These are phyloP conservation scores for Tricholomella constricta DNA, from an alignment of 768 basidiomycete genomes.

Conservation along the genomic window DNA sequence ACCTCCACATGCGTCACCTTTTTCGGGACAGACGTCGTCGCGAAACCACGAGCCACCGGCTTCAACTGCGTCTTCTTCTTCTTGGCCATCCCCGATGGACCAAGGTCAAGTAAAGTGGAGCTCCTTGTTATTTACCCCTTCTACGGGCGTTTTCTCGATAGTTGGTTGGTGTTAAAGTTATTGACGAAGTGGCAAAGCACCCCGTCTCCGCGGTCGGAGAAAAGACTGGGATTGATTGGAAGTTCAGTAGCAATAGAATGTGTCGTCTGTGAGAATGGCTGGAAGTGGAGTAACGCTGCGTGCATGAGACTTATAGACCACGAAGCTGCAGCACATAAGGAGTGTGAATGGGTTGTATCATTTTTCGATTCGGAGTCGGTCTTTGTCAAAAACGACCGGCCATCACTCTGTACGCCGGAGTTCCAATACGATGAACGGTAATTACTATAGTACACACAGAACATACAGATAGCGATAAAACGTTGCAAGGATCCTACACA, in stretches of 20 bases:
- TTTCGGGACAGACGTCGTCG: constrained; percentile 83
- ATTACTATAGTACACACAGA: background rate
- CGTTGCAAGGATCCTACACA: constrained; percentile 10
- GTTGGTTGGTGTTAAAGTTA: background rate
- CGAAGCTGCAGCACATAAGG: constrained; percentile 19
- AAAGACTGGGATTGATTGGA: constrained; percentile 3
- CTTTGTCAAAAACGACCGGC: constrained; percentile 15
- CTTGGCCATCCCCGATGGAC: constrained; percentile 61
- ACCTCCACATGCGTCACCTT: constrained; percentile 45
- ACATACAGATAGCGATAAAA: constrained; percentile 12
- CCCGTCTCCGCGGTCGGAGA: background rate
- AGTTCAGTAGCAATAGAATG: constrained; percentile 15
- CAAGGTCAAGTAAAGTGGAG: constrained; percentile 11
- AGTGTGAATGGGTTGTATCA: constrained; percentile 7
- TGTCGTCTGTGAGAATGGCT: constrained; percentile 9
- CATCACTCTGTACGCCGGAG: constrained; percentile 5
- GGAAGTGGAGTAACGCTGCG: constrained; percentile 10
- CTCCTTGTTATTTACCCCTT: constrained; percentile 8
- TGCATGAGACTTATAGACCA: constrained; percentile 21
- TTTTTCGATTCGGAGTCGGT: constrained; percentile 7
- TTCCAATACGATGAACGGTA: background rate
- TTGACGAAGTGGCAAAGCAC: constrained; percentile 1
- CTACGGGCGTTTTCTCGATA: background rate
- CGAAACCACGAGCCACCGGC: constrained; percentile 73
- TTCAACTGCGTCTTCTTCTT: constrained; percentile 85